Conservation (phyloP, 768 basidiomycete species). For the Xerocomellus chrysenteron region DNA sequence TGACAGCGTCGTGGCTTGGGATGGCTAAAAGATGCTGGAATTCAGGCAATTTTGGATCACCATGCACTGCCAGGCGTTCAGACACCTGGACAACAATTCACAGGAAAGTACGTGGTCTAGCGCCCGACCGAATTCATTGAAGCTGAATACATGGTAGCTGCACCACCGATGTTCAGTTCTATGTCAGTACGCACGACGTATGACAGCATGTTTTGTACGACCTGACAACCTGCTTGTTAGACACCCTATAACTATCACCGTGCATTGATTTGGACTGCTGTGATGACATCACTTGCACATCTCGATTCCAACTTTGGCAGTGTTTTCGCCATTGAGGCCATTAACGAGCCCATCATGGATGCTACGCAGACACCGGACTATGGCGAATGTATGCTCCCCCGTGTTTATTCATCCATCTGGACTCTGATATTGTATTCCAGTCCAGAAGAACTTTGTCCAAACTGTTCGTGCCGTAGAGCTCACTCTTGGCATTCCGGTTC, state of each 20-base stretch:
- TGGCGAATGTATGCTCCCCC: conserved; percentile 55
- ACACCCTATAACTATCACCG: conserved; percentile 72
- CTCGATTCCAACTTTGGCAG: conserved; percentile 62
- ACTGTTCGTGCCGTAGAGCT: conserved; percentile 66
- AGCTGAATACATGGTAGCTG: conserved; percentile 44
- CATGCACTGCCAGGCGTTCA: conserved; percentile 74
- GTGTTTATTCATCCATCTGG: not conserved
- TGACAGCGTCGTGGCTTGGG: conserved; percentile 59
- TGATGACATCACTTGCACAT: conserved; percentile 74
- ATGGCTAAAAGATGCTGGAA: conserved; percentile 61
- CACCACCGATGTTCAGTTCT: conserved; percentile 68
- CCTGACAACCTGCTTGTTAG: conserved; percentile 25
- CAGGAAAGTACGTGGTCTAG: conserved; percentile 52
- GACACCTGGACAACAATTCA: conserved; percentile 57
- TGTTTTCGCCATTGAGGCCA: conserved; percentile 71
- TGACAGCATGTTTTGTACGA: not conserved
- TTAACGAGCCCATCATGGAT: conserved; percentile 79
- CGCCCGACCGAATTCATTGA: not conserved
- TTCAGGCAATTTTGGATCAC: conserved; percentile 65
- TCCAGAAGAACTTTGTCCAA: conserved; percentile 68
- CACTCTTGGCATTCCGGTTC: conserved; percentile 51
- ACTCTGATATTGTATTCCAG: conserved; percentile 34
- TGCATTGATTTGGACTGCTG: conserved; percentile 77
- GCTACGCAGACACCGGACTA: conserved; percentile 65
- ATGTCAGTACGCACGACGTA: conserved; percentile 43